A percentile compares a stretch with the other conserved stretches of the same genome.
phyloP scores from a whole-genome alignment of 1,284 basidiomycete genomes.

The Xerocomus minutiporus region DNA sequence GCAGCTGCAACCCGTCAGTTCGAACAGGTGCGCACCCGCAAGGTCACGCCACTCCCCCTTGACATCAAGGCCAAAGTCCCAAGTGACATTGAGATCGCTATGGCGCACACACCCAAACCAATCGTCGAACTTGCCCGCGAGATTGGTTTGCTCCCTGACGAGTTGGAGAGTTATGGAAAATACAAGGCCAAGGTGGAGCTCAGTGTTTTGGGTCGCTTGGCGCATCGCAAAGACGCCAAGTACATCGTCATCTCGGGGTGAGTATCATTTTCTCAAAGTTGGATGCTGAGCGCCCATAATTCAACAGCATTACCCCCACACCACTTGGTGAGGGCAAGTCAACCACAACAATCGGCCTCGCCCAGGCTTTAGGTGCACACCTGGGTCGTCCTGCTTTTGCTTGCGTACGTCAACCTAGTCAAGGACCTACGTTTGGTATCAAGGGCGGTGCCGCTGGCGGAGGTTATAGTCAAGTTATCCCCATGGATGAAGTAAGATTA shows the following conservation, averaged over 20 bases:
- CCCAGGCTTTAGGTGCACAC: slow-evolving; percentile 95
- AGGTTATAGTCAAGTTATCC: slow-evolving; percentile 98
- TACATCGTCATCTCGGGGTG: slow-evolving; percentile 95
- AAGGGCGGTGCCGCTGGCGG: slow-evolving; percentile 99
- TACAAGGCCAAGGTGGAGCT: slow-evolving; percentile 98
- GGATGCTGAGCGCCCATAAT: background rate
- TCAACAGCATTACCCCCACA: slow-evolving; percentile 86
- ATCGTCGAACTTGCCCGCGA: slow-evolving; percentile 82
- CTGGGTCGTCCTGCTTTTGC: slow-evolving; percentile 92
- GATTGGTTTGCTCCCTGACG: slow-evolving; percentile 82
- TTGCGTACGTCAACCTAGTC: slow-evolving; percentile 97
- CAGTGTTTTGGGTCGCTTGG: slow-evolving; percentile 79
- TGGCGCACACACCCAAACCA: slow-evolving; percentile 91
- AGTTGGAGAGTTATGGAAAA: slow-evolving; percentile 92
- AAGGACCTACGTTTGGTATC: slow-evolving; percentile 98
- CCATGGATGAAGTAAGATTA: slow-evolving; percentile 89
- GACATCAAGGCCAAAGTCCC: slow-evolving; percentile 83
- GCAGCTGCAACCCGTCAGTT: slow-evolving; percentile 80
- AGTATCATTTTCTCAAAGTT: slow-evolving; percentile 17
- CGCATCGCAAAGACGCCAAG: slow-evolving; percentile 88
- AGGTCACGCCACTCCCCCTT: slow-evolving; percentile 77
- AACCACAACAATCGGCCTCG: slow-evolving; percentile 96
- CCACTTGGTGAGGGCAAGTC: slow-evolving; percentile 98
- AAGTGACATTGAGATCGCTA: slow-evolving; percentile 94
- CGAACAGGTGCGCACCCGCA: slow-evolving; percentile 60